Base-by-base conservation (phyloP, 495 filamentous ascomycete genomes). In the Hypoxylon fuscum region DNA sequence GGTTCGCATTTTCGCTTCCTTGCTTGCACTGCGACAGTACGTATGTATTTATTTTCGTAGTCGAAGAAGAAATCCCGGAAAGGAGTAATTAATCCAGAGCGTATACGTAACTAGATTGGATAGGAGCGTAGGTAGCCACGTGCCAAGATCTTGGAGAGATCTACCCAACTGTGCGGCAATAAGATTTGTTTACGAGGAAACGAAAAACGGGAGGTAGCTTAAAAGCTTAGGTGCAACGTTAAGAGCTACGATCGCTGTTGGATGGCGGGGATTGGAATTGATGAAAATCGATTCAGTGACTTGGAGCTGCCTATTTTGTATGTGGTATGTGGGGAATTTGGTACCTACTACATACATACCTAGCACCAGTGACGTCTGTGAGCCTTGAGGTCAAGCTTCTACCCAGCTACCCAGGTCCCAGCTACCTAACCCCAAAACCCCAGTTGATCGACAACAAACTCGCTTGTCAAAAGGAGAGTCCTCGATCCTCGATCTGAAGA, bases 381-480 rank as follows among this genome's bases (percentile, higher is more conserved):
- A n/a, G n/a, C n/a, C n/a, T n/a, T n/a, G n/a, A n/a, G n/a, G n/a
- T 46, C 55, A 11, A 55, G 27, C 27, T 29, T 58, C 45, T 42
- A 8, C 25, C 25, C 8, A 27, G 0, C 5, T 32, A 22, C 20
- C 4, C 22, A 1, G 31, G 20, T 34, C 27, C 22, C 34, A 48
- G 38, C 40, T 29, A 40, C 7, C 37, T 12, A 66, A 60, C 62
- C 62, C 62, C 62, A 61, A 56, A 43, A 23, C 48, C 52, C 17
- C 40, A 25, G 40, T 32, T 57, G 62, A 61, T 66, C 62, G 56
- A 66, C 62, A 66, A 57, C 50, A 66, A 66, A 66, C 56, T 56
- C 55, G 51, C 47, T 66, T 66, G 35, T 52, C 56, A 61, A 57
- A 66, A 66, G 21, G 51, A 23, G 38, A 20, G 21, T 45, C 41